Evolutionary conservation across 495 filamentous ascomycete genomes (phyloP), one percentile per base, ranked within the genome.

Genomic region (Xylaria curta): DNA sequence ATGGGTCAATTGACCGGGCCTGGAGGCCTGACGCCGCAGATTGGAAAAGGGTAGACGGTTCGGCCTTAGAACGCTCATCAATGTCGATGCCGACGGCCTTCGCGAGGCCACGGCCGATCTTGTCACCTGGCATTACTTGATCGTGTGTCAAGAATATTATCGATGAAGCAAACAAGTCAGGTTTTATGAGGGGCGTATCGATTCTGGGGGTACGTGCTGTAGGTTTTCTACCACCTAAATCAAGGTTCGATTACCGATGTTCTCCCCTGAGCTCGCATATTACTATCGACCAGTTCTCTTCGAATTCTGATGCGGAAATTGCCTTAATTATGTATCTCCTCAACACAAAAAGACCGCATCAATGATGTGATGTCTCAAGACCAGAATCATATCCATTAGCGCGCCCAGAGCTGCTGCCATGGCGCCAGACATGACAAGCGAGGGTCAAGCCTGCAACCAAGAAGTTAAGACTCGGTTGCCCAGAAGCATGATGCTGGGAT

Each of bases 71-170:
- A 21, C 36, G 66, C 13, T 47, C 24, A 42, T 69, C 67, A 15
- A 69, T 17, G 33, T 94, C 90, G 82, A 96, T 94, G 17, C 90
- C 88, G 26, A 96, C 84, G 54, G 82, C 85, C 77, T 92, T 92
- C 64, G 93, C 93, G 76, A 94, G 79, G 68, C 81, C 83, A 76
- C 90, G 90, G 72, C 92, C 91, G 71, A 92, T 65, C 79, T 91
- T 91, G 40, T 69, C 49, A 24, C 40, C 26, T 40, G 67, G 26
- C 67, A 69, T 69, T 7, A 24, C 49, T 33, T 26, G 47, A 44
- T 40, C 0, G 17, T 4, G 8, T 66, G 49, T 49, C 8, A 36
- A 58, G 33, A 42, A 33, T 28, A n/a, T 44, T 31, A 19, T 12
- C 17, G 21, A 24, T 3, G 51, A 44, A 59, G 10, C 24, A 26